Evolutionary conservation across 2,329 filamentous ascomycete genomes (phyloP), one percentile per base, ranked within the genome.

Genomic region (Hypoxylon sp.): DNA sequence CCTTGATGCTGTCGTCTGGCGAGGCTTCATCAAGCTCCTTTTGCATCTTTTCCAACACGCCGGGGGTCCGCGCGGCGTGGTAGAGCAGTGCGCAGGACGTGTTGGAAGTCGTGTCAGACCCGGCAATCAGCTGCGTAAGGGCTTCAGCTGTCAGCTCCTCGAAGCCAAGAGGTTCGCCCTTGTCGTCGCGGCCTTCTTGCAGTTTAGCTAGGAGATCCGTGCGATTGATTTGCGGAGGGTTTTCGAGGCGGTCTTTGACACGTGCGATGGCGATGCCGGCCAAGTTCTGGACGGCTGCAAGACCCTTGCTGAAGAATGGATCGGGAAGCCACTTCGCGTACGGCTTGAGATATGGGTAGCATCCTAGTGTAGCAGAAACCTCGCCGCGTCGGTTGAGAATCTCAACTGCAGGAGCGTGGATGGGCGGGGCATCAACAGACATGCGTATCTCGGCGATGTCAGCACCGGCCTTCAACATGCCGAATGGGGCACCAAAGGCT

Each of bases 351-450:
- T 75, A 71, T 0, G 91, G 90, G 45, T 87, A 75, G 64, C 84
- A 89, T 1, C 91, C 91, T 3, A 97, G 77, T 0, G 91, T 86
- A 3, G 85, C 89, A 8, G 87, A 92, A 20, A 96, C 90, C 67
- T 96, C 91, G 46, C 91, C 92, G 37, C 91, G 81, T 9, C 91
- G 83, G 73, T 96, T 96, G 45, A 96, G 77, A 3, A 96, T 92
- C 72, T 96, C 86, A 55, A 96, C 90, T 7, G 91, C 92, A 0
- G 87, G 82, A 0, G 88, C 88, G 63, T 88, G 90, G 19, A 83
- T 82, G 3, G 88, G 81, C 2, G 82, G 76, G 1, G 79, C 76
- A 51, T 84, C 77, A 0, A 86, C 83, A 0, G 79, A 80, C 53
- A 75, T 73, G 34, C 85, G 80, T 38, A 93, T 84, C 70, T 93